Base-by-base conservation (phyloP, 495 filamentous ascomycete genomes). In the Lichina pygmaea region DNA sequence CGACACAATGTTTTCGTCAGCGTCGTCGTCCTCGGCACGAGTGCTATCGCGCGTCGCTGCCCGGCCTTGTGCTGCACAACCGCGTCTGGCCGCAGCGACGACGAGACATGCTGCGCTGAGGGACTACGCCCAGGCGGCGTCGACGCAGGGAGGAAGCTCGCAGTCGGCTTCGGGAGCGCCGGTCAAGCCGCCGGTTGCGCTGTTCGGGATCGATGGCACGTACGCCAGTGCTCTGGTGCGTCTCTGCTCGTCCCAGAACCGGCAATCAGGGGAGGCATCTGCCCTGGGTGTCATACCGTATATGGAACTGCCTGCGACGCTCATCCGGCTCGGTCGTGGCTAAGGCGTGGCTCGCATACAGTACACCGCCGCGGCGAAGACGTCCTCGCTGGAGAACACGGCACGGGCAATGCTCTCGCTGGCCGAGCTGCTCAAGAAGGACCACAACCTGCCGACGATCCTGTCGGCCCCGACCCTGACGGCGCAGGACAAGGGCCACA, bases 201-300 rank as follows among this genome's bases (percentile, higher is more conserved):
- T 97, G 51, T 97, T 81, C 64, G 89, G 89, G 50, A 68, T 97
- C 64, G 89, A 94, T 62, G 89, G 89, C 55, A 95, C 86, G 57
- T 97, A 97, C 67, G 91, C 89, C 56, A 81, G 75, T 68, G 89
- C 89, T 67, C 68, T 97, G 75, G 89, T 97, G 83, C 60, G 75
- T 63, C 24, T 24, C 24, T 24, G 4, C 24, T 24, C 24, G 24
- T 24, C 24, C 2, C 4, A 24, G 4, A 4, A 24, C 24, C 24
- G 24, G 24, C 24, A 24, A 1, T 24, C 24, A 24, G 24, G 24
- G 24, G 24, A 24, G 24, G 24, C 30, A 40, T 47, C 40, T 48
- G 41, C 42, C 16, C 24, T 24, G 24, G 24, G 24, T 24, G 31
- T 32, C 17, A 39, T 37, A 8, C 30, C 34, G 42, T 39, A 16